Percentiles rank a stretch among this genome's conserved stretches.
Conservation (phyloP, 192 early-diverging fungal genomes). For the Umbelopsis sp. region DNA sequence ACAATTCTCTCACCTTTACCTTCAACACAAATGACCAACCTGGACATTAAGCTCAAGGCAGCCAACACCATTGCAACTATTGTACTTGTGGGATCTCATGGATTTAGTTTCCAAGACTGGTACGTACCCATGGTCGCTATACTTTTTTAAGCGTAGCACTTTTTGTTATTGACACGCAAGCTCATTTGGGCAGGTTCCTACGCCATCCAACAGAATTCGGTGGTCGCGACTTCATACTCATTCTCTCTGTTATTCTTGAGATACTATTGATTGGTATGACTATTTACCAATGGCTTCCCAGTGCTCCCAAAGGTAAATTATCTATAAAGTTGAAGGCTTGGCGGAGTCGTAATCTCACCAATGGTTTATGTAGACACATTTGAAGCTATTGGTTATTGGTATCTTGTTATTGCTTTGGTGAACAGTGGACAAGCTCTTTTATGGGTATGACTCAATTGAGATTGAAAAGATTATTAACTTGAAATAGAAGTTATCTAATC, state of each 20-base stretch:
- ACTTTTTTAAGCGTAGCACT: slow-evolving; percentile 34
- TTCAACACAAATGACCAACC: slow-evolving; percentile 25
- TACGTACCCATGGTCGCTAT: slow-evolving; percentile 35
- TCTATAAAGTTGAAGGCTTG: neutral
- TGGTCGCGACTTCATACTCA: slow-evolving; percentile 27
- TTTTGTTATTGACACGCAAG: slow-evolving; percentile 43
- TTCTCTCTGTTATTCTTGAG: slow-evolving; percentile 26
- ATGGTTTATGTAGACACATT: slow-evolving; percentile 25
- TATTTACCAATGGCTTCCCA: slow-evolving; percentile 39
- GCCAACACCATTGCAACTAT: slow-evolving; percentile 32
- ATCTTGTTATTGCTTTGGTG: slow-evolving; percentile 30
- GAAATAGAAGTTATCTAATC: neutral
- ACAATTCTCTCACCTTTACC: neutral
- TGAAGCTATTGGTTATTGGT: slow-evolving; percentile 39
- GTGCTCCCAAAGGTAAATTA: slow-evolving; percentile 39
- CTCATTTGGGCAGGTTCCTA: slow-evolving; percentile 10
- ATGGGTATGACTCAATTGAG: slow-evolving; percentile 21
- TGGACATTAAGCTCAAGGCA: slow-evolving; percentile 35
- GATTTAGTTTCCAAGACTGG: slow-evolving; percentile 20
- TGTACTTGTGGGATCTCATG: slow-evolving; percentile 26
- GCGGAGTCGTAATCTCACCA: neutral
- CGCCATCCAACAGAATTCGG: slow-evolving; percentile 11
- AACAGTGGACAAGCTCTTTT: slow-evolving; percentile 27
- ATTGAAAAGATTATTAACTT: neutral
- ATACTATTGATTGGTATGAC: slow-evolving; percentile 37